These are phyloP conservation scores for Saccharomycopsis selenospora DNA, from an alignment of 805 yeast genomes.

Conservation along the genomic window DNA sequence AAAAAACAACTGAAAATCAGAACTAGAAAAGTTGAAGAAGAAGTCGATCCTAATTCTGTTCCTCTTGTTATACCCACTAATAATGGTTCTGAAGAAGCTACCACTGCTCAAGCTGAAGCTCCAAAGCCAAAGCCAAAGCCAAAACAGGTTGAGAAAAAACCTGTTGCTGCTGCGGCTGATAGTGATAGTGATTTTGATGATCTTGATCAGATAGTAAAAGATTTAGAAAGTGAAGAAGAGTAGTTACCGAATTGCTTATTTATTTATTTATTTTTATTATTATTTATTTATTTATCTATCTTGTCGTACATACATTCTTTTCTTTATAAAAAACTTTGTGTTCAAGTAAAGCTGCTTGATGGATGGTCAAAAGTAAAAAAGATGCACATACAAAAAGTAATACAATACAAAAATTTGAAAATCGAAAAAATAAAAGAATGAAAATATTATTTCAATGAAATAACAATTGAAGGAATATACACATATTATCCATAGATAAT, in stretches of 20 bases:
- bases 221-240: conserved; percentile 18
- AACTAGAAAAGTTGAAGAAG: not conserved
- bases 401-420: no score
- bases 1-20: not conserved
- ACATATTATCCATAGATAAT: no score
- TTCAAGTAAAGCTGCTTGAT: no score
- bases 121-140: conserved; percentile 8
- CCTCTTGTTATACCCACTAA: conserved; percentile 1
- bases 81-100: not conserved
- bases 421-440: no score
- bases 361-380: no score
- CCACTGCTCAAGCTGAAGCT: not conserved
- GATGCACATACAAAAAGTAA: no score
- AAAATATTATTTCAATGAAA: no score
- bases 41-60: not conserved
- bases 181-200: conserved; percentile 19
- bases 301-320: no score
- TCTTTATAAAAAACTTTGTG: no score
- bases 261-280: no score
- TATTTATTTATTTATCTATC: not conserved
- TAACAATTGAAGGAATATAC: no score
- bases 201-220: conserved; percentile 18
- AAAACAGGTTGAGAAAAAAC: conserved; percentile 1
- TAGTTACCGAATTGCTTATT: not conserved
- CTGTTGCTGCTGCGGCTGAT: conserved; percentile 3